Conservation (phyloP, 345 rosid species). For the Corchorus olitorius region DNA sequence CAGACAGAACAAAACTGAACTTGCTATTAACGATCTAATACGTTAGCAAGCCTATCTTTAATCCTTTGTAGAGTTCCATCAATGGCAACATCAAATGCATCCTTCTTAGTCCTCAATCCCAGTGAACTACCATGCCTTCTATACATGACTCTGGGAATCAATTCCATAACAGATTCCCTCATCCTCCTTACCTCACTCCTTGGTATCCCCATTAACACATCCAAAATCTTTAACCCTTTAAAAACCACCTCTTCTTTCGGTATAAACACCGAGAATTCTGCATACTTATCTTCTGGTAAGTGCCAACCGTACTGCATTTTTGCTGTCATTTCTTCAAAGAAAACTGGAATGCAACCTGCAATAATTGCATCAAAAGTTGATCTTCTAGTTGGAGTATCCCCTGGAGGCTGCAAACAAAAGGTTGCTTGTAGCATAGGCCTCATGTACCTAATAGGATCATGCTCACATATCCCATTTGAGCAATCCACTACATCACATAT, state of each 20-base stretch:
- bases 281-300: constrained; percentile 52
- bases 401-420: constrained; percentile 91
- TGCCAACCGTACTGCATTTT: constrained; percentile 80
- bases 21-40: constrained; percentile 23
- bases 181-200: constrained; percentile 56
- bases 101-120: constrained; percentile 60
- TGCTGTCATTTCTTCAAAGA: constrained; percentile 83
- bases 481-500: constrained; percentile 84
- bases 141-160: constrained; percentile 76
- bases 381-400: constrained; percentile 85
- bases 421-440: constrained; percentile 71
- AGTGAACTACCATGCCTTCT: constrained; percentile 78
- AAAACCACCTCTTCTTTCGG: constrained; percentile 85
- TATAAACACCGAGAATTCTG: constrained; percentile 64
- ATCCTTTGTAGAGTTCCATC: constrained; percentile 68
- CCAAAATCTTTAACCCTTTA: constrained; percentile 62
- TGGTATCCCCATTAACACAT: constrained; percentile 73
- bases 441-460: constrained; percentile 82
- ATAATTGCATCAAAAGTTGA: constrained; percentile 80
- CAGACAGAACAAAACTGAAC: background rate
- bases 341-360: constrained; percentile 92
- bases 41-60: constrained; percentile 38
- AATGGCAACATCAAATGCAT: constrained; percentile 86
- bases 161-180: constrained; percentile 66
- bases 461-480: constrained; percentile 86